These are phyloP conservation scores for Neofusicoccum parvum DNA, from an alignment of 2,329 filamentous ascomycete genomes.

Conservation along the genomic window DNA sequence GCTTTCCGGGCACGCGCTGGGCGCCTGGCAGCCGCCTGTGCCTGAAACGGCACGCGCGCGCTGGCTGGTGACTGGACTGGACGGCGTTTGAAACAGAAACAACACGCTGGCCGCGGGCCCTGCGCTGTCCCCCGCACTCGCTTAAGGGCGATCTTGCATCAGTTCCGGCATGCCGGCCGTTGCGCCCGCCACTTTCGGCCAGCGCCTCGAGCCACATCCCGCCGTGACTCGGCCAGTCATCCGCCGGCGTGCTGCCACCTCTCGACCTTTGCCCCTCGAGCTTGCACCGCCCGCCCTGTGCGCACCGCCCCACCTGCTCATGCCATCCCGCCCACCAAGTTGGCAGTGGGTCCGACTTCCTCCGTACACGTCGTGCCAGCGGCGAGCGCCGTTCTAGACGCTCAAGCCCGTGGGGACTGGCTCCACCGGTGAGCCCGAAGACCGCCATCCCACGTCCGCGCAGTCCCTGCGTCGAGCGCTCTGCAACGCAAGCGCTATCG, in stretches of 20 bases:
- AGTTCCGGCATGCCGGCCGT: constrained; percentile 10
- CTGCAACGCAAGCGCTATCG: constrained; percentile 15
- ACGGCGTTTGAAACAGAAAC: too few species aligned
- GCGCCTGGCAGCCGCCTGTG: not conserved
- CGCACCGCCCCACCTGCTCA: constrained; percentile 10
- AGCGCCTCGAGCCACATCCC: constrained; percentile 6
- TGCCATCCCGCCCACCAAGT: constrained; percentile 7
- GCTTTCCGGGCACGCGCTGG: not conserved
- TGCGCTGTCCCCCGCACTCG: constrained; percentile 16
- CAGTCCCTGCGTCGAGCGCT: constrained; percentile 2
- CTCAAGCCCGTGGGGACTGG: constrained; percentile 3
- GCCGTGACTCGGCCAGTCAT: not conserved
- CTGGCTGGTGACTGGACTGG: not conserved
- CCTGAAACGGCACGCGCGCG: constrained; percentile 6
- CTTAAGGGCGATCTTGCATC: constrained; percentile 6
- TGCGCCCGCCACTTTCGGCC: not conserved
- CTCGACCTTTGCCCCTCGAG: too few species aligned
- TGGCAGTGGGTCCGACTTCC: constrained; percentile 10
- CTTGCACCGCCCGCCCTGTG: constrained; percentile 12
- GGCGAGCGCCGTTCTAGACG: constrained; percentile 18
- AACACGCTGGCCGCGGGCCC: constrained; percentile 3
- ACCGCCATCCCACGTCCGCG: not conserved
- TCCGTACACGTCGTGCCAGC: constrained; percentile 14
- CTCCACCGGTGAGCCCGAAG: constrained; percentile 12
- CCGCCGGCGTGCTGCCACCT: not conserved